These are phyloP conservation scores for Picea sitchensis DNA, from an alignment of 75 land plant species.

Conservation along the genomic window DNA sequence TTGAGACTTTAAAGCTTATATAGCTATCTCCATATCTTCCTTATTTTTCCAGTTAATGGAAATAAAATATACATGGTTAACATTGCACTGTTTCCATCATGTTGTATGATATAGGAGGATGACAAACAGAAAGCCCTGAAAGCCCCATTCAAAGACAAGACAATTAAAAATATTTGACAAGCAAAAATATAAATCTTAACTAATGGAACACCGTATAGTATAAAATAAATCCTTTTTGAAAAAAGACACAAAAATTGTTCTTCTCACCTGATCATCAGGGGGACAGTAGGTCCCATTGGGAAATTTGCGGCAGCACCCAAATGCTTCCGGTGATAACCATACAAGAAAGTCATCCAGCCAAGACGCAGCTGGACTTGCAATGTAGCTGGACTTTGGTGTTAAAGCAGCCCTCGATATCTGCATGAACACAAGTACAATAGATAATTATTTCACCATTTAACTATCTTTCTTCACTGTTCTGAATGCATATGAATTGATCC, in stretches of 20 bases:
- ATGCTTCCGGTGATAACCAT: conserved; percentile 98
- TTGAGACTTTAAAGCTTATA: background rate
- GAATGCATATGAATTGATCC: too few species aligned
- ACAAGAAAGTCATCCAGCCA: conserved; percentile 99
- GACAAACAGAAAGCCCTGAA: background rate
- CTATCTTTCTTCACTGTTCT: too few species aligned
- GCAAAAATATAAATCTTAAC: background rate
- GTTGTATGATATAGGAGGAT: background rate
- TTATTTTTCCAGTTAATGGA: background rate
- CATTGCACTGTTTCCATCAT: background rate
- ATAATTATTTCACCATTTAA: background rate
- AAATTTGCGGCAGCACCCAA: conserved; percentile 95
- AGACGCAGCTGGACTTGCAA: conserved; percentile 97
- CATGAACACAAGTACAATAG: conserved; percentile 7
- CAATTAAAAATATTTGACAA: too few species aligned
- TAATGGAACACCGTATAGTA: background rate
- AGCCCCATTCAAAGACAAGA: background rate
- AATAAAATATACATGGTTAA: background rate
- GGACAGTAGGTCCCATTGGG: conserved; percentile 85
- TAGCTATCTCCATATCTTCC: background rate
- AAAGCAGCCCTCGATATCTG: conserved; percentile 86
- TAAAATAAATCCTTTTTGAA: background rate
- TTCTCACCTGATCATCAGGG: conserved; percentile 92
- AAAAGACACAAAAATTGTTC: background rate
- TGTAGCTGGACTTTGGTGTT: conserved; percentile 71